Conservation (phyloP, 345 rosid species). For the Boechera stricta region DNA sequence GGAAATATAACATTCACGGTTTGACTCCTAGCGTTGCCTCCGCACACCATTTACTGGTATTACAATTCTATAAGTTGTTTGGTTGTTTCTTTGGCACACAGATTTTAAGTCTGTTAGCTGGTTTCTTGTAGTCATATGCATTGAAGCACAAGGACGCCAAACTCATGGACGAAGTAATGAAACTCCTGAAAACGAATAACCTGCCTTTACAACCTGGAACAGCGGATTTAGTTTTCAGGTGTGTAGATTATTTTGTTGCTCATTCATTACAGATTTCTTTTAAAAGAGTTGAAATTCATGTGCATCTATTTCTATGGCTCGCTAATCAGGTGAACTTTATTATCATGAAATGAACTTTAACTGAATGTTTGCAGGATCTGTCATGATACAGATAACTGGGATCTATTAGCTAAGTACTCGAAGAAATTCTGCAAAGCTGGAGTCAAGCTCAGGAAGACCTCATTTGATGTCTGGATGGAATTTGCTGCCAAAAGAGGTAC, state of each 20-base stretch:
- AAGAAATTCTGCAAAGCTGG: constrained; percentile 71
- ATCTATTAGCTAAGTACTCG: constrained; percentile 67
- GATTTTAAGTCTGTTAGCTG: constrained; percentile 23
- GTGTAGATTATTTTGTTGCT: not conserved
- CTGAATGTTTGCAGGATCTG: constrained; percentile 68
- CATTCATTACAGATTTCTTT: not conserved
- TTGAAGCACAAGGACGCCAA: constrained; percentile 58
- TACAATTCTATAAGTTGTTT: constrained; percentile 4
- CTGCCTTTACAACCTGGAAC: constrained; percentile 80
- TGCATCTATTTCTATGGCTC: not conserved
- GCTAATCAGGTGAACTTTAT: not conserved
- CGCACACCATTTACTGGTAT: constrained; percentile 85
- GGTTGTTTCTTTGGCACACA: not conserved
- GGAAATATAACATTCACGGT: constrained; percentile 85
- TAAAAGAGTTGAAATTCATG: not conserved
- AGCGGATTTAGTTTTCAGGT: constrained; percentile 86
- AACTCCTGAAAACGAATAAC: constrained; percentile 60
- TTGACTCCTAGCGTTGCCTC: constrained; percentile 76
- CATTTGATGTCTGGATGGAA: constrained; percentile 88
- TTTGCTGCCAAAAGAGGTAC: constrained; percentile 79
- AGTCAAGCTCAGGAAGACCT: constrained; percentile 64
- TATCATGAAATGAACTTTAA: constrained; percentile 36
- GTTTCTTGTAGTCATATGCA: constrained; percentile 62
- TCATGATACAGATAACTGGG: constrained; percentile 64
- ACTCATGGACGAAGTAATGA: constrained; percentile 73